phyloP scores from a whole-genome alignment of 805 yeast genomes.

The Metschnikowia gruessii region DNA sequence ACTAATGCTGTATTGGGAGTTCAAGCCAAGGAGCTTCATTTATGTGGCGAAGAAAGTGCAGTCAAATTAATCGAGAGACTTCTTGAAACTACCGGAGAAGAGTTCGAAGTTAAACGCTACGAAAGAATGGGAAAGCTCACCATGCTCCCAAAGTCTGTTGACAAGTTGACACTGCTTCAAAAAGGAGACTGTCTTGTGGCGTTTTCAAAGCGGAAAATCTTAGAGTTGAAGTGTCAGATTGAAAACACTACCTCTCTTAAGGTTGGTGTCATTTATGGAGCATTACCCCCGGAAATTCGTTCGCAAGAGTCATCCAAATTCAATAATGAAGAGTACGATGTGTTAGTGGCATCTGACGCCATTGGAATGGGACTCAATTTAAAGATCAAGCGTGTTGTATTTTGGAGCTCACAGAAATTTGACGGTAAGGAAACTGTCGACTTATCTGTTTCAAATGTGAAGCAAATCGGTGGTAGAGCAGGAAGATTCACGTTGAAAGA shows the following conservation, averaged over 20 bases:
- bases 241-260: slow-evolving; percentile 59
- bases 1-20: slow-evolving; percentile 86
- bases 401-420: slow-evolving; percentile 64
- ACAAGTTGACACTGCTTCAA: slow-evolving; percentile 38
- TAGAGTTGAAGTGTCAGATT: slow-evolving; percentile 64
- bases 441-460: slow-evolving; percentile 64
- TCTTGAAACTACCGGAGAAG: slow-evolving; percentile 74
- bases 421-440: slow-evolving; percentile 53
- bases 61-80: slow-evolving; percentile 63
- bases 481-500: slow-evolving; percentile 59
- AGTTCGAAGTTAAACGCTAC: slow-evolving; percentile 64
- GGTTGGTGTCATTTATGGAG: slow-evolving; percentile 92
- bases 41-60: slow-evolving; percentile 91
- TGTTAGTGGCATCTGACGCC: slow-evolving; percentile 94
- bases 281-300: slow-evolving; percentile 92
- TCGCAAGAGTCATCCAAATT: slow-evolving; percentile 77
- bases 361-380: slow-evolving; percentile 96
- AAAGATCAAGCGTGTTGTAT: slow-evolving; percentile 76
- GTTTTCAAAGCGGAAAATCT: slow-evolving; percentile 72
- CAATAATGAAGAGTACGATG: slow-evolving; percentile 74
- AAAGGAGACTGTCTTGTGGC: slow-evolving; percentile 90
- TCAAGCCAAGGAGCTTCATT: slow-evolving; percentile 77
- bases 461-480: slow-evolving; percentile 96
- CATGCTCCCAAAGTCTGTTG: slow-evolving; percentile 42
- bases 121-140: slow-evolving; percentile 70